phyloP scores from a whole-genome alignment of 495 filamentous ascomycete species.

The Lichenothelia convexa region DNA sequence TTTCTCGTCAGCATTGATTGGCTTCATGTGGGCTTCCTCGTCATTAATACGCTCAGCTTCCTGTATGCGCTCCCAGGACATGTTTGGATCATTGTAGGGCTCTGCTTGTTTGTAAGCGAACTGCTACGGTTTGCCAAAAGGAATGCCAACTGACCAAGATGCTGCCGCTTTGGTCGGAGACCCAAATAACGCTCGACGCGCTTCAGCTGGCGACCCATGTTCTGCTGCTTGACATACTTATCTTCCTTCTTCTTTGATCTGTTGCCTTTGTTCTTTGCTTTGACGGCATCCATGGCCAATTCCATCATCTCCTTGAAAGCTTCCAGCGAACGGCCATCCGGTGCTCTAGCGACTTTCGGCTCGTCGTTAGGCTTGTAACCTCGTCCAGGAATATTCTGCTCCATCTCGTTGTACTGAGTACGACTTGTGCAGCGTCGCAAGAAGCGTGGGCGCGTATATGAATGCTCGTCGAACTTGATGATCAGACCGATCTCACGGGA shows the following conservation, averaged over 20 bases:
- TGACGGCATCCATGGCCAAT: slow-evolving; percentile 22
- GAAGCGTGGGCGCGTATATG: slow-evolving; percentile 42
- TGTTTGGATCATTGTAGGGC: background rate
- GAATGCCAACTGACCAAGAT: background rate
- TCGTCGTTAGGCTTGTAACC: background rate
- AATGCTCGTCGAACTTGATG: slow-evolving; percentile 35
- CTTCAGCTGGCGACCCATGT: slow-evolving; percentile 33
- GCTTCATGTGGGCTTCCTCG: slow-evolving; percentile 1
- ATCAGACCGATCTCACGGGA: slow-evolving; percentile 29
- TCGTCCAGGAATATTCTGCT: background rate
- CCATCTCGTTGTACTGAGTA: slow-evolving; percentile 18
- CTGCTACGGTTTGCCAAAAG: background rate
- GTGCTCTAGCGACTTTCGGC: background rate
- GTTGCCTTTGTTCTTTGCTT: slow-evolving; percentile 26
- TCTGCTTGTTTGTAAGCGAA: background rate
- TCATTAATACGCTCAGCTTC: slow-evolving; percentile 1
- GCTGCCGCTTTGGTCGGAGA: slow-evolving; percentile 23
- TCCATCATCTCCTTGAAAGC: slow-evolving; percentile 33
- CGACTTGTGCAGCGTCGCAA: slow-evolving; percentile 34
- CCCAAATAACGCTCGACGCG: slow-evolving; percentile 53
- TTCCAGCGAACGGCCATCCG: slow-evolving; percentile 18
- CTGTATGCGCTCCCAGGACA: slow-evolving; percentile 1
- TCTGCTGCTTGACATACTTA: slow-evolving; percentile 26
- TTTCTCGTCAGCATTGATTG: slow-evolving; percentile 20
- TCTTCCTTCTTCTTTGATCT: slow-evolving; percentile 27